These are phyloP conservation scores for Beta corolliflora DNA, from an alignment of 179 eudicot species.

Conservation along the genomic window DNA sequence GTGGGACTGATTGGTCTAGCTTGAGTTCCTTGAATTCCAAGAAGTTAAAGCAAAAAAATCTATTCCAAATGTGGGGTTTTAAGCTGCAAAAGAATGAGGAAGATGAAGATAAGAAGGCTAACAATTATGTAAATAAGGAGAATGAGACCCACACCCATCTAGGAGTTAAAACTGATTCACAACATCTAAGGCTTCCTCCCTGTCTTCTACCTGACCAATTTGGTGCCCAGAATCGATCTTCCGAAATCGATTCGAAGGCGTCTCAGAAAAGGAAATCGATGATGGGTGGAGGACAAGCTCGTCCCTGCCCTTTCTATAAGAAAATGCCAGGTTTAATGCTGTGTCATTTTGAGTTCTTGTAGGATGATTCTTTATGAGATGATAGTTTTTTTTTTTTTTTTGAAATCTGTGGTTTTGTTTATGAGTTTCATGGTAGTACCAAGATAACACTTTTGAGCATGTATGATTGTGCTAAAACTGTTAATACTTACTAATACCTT, in stretches of 20 bases:
- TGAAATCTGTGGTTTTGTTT: no score
- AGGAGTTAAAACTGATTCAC: not conserved
- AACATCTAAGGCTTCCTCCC: not conserved
- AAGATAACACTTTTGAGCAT: not conserved
- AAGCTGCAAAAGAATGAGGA: not conserved
- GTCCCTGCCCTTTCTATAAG: conserved; percentile 66
- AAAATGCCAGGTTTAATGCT: conserved; percentile 51
- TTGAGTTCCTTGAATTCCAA: conserved; percentile 27
- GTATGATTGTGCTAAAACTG: not conserved
- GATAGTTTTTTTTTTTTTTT: no score
- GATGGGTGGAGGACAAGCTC: conserved; percentile 13
- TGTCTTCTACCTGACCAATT: not conserved
- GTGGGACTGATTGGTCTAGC: conserved; percentile 48
- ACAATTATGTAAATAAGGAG: not conserved
- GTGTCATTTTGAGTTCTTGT: not conserved
- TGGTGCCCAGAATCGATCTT: not conserved
- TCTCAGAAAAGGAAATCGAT: conserved; percentile 3
- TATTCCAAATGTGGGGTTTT: conserved; percentile 61
- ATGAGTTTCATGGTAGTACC: not conserved
- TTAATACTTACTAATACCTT: not conserved
- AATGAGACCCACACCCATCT: not conserved
- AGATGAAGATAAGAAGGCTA: not conserved
- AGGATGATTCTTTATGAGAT: no score
- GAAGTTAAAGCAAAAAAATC: conserved; percentile 43
- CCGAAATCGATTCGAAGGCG: not conserved